Conservation (phyloP, 345 rosid species). For the Aquilaria yunnanensis region DNA sequence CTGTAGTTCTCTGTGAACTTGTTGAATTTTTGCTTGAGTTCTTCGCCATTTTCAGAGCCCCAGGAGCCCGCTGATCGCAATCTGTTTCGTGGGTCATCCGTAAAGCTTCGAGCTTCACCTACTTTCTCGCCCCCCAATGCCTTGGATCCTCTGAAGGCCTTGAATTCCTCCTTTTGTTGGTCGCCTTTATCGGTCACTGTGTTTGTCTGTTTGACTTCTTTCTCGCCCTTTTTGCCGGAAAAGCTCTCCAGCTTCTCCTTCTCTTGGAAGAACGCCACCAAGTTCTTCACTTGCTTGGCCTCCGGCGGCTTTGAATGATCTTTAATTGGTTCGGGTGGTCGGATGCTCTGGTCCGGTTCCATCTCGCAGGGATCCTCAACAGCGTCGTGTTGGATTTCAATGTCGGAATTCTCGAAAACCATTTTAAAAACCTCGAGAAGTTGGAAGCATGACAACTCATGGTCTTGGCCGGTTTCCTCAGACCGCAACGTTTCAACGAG, state of each 20-base stretch:
- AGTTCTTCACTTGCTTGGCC: slow-evolving; percentile 17
- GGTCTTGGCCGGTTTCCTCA: slow-evolving; percentile 26
- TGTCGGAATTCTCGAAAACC: slow-evolving; percentile 39
- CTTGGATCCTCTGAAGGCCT: slow-evolving; percentile 47
- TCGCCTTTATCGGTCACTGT: slow-evolving; percentile 42
- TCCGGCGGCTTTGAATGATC: too few species aligned
- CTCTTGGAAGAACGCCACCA: slow-evolving; percentile 32
- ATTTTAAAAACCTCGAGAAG: slow-evolving; percentile 61
- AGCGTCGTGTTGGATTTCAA: slow-evolving; percentile 21
- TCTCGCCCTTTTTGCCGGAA: slow-evolving; percentile 24
- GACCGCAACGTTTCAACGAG: slow-evolving; percentile 35
- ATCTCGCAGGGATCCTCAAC: slow-evolving; percentile 22
- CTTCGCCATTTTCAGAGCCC: slow-evolving; percentile 14
- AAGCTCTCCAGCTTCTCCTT: slow-evolving; percentile 22
- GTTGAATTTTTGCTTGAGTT: slow-evolving; percentile 4
- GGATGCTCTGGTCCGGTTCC: slow-evolving; percentile 9
- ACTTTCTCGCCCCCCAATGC: slow-evolving; percentile 10
- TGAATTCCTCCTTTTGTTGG: slow-evolving; percentile 17
- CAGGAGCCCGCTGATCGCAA: not conserved
- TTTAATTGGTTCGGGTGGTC: too few species aligned
- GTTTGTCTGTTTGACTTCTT: slow-evolving; percentile 43
- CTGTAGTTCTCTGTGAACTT: not conserved
- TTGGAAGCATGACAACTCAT: slow-evolving; percentile 25
- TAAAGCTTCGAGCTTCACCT: slow-evolving; percentile 15
- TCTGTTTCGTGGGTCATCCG: not conserved